Evolutionary conservation across 2,329 filamentous ascomycete species (phyloP), one percentile per base, ranked within the genome.

Genomic region (Cladosporium sp.): DNA sequence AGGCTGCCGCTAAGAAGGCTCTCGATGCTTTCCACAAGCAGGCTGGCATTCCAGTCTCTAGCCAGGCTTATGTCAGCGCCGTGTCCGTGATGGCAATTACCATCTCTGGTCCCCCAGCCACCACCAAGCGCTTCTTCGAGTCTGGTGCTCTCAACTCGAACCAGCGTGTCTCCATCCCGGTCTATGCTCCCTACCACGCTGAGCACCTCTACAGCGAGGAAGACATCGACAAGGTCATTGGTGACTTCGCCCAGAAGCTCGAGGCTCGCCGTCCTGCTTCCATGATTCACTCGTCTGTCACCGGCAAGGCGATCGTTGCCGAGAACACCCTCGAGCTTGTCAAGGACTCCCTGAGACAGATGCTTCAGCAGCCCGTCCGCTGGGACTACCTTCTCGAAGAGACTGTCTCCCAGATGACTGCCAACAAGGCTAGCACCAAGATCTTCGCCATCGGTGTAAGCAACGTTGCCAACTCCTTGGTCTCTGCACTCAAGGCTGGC

Each of bases 141-240:
- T 78, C 76, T 23, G 78, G 81, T 33, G 76, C 82, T 44, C 80
- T 85, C 53, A 80, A 80, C 61, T 79, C 81, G 53, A 80, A 80
- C 68, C 83, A 85, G 69, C 82, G 81, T 11, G 80, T 83, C 3
- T 78, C 81, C 18, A 86, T 85, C 44, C 81, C 84, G 7, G 82
- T 88, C 21, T 85, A 83, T 69, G 86, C 84, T 6, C 85, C 86
- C 33, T 87, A 87, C 71, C 86, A 88, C 75, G 85, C 85, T 6
- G 76, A 79, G 28, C 86, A 87, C 70, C 76, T 88, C 8, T 85
- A 84, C 72, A 78, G 76, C 66, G 72, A 81, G 53, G 78, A 77
- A 46, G 84, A 87, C 64, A 76, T 86, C 58, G 80, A 83, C 50
- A 80, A 80, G 65, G 84, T 87, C 40, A 73, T 88, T 31, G 76